Base-by-base conservation (phyloP, 75 land plant species). In the Sequoiadendron giganteum region DNA sequence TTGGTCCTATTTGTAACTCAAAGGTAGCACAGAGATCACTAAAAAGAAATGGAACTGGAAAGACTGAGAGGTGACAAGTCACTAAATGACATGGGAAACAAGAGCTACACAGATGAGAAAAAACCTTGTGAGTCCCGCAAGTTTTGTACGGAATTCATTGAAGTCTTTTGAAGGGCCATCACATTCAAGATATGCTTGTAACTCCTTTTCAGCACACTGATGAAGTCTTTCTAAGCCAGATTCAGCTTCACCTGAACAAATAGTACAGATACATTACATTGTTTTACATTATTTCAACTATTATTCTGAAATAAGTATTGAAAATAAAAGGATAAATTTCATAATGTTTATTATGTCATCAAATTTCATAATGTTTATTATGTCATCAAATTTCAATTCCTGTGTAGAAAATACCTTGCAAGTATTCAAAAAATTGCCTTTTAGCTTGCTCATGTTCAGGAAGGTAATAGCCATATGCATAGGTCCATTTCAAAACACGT, bases 401-500 rank as follows among this genome's bases (percentile, higher is more conserved):
- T 65, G 11, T 15, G 15, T 40, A 58, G 11, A 70, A n/a, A 19
- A 43, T 65, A 89, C 93, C 94, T 88, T 91, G 94, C 58, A 90
- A 86, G 75, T 89, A 91, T 88, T 93, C 94, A 85, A 93, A 93
- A 72, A 93, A 88, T 83, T 86, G 88, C 68, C 49, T 88, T 89
- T 93, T 93, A 32, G 83, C 89, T 30, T 49, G 81, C 79, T 93
- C 93, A 28, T 91, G n/a, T 79, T 91, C 93, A n/a, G 89, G 87
- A 36, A 93, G 68, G 87, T 90, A 91, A 83, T 86, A 89, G 28
- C 91, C 90, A 86, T 93, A 89, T 81, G 93, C 93, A 77, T 92
- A 92, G 39, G 90, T 92, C 93, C 93, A 92, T 68, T 92, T 92
- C 58, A 92, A 61, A 34, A 92, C 92, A 55, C 93, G 89, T 42